Percentiles rank a stretch among this genome's conserved stretches.
phyloP scores from a whole-genome alignment of 2,329 filamentous ascomycete species.

The Fusarium mundagurra region DNA sequence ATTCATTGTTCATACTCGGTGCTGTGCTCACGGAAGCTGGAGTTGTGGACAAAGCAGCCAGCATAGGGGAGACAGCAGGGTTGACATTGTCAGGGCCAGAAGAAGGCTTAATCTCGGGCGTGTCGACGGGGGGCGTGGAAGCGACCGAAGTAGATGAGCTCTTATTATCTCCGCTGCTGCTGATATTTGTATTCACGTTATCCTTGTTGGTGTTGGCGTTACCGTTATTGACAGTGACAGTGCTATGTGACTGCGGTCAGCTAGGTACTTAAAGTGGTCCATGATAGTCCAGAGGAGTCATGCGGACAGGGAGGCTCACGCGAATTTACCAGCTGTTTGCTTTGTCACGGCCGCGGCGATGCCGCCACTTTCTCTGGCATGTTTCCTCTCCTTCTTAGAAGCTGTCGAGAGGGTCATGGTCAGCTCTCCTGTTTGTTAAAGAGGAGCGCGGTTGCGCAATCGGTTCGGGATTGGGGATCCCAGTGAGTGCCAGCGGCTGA shows the following conservation, averaged over 20 bases:
- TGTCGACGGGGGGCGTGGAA: constrained; percentile 56
- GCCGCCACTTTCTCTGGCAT: constrained; percentile 64
- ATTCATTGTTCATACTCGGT: constrained; percentile 59
- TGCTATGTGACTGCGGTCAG: constrained; percentile 40
- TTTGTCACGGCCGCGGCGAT: constrained; percentile 64
- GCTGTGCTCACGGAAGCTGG: constrained; percentile 61
- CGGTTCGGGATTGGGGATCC: constrained; percentile 2
- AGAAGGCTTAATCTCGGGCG: constrained; percentile 57
- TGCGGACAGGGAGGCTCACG: constrained; percentile 53
- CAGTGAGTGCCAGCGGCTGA: constrained; percentile 1
- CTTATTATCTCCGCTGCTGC: constrained; percentile 47
- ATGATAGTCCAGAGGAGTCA: constrained; percentile 39
- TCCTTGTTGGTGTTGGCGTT: constrained; percentile 47
- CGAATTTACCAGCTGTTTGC: constrained; percentile 62
- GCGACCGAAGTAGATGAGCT: constrained; percentile 53
- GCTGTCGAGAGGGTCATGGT: constrained; percentile 47
- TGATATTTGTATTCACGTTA: constrained; percentile 40
- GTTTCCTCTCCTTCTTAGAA: constrained; percentile 63
- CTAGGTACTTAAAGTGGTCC: constrained; percentile 24
- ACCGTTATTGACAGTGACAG: constrained; percentile 36
- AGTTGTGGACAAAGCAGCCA: constrained; percentile 60
- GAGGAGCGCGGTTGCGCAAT: constrained; percentile 27
- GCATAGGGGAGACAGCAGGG: constrained; percentile 55
- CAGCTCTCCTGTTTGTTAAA: constrained; percentile 25
- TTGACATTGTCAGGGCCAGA: constrained; percentile 55